Conservation (phyloP, 148 eudicot genomes). For the Beta vulgaris region DNA sequence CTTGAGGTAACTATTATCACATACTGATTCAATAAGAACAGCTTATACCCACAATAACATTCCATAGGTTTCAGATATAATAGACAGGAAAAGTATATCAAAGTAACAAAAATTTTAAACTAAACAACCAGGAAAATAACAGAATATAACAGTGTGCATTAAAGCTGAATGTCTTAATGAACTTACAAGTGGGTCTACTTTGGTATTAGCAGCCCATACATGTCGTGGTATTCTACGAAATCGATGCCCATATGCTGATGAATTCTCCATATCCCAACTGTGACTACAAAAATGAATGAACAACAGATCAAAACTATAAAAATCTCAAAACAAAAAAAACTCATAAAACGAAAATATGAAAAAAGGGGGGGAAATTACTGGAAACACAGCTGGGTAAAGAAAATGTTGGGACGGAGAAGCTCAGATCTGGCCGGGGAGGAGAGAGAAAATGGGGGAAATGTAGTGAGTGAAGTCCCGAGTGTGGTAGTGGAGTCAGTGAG, state of each 20-base stretch:
- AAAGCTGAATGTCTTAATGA: conserved; percentile 2
- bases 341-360: too few relatives aligned
- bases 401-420: too few relatives aligned
- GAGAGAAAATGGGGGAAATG: too few relatives aligned
- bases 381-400: too few relatives aligned
- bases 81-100: not conserved
- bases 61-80: not conserved
- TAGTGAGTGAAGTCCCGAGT: not conserved
- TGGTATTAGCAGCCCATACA: conserved; percentile 53
- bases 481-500: too few relatives aligned
- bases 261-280: conserved; percentile 52
- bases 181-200: conserved; percentile 78
- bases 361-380: too few relatives aligned
- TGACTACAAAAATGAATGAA: conserved; percentile 1
- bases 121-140: not conserved
- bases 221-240: conserved; percentile 71
- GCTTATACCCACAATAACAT: too few relatives aligned
- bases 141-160: not conserved
- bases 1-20: too few relatives aligned
- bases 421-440: too few relatives aligned
- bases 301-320: not conserved
- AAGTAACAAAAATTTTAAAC: not conserved
- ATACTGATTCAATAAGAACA: too few relatives aligned
- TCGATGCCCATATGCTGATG: conserved; percentile 58
- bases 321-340: not conserved